Evolutionary conservation across 169 alveolate species (phyloP), one percentile per base, ranked within the genome.

Genomic region (Cryptosporidium meleagridis): DNA sequence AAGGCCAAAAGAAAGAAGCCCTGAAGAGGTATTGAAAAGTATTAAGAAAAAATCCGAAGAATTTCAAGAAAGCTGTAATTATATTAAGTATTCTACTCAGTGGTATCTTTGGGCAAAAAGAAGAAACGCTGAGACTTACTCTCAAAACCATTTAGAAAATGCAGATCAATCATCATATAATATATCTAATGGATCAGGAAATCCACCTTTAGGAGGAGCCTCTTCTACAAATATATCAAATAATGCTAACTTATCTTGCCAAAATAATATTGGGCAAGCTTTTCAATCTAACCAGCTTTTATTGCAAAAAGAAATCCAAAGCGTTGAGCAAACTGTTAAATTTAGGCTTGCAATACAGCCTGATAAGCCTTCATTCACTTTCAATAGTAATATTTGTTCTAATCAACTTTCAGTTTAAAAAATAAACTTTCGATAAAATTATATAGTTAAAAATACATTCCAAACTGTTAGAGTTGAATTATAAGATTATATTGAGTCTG

Each of bases 51-150:
- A 26, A 4, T 37, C 84, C 0, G 39, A 41, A 12, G 73, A 16
- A 35, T 35, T 12, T 14, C 45, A 7, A 29, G 37, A 48, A 4
- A 12, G 26, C 4, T 37, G 72, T 0, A 37, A 39, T 23, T 80
- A 62, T 48, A 23, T 65, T 18, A 80, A 80, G 51, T 45, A 62
- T 41, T 80, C 89, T 2, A 62, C 62, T 45, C 75, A 80, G 6
- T 80, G 89, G 89, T 80, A 62, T 48, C 41, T 80, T 31, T 62
- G 55, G 65, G 65, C 73, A n/a, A 80, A 80, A 26, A 80, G 75
- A 48, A 80, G 73, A 14, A 80, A 80, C 31, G 89, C 89, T 6
- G 89, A 80, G 68, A 70, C 21, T 44, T 52, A 23, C 23, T 70
- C 84, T 12, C 72, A 65, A 37, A 65, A 37, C 26, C 72, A 65